Evolutionary conservation across 2,329 filamentous ascomycete species (phyloP).

Genomic region (Xylaria digitata): DNA sequence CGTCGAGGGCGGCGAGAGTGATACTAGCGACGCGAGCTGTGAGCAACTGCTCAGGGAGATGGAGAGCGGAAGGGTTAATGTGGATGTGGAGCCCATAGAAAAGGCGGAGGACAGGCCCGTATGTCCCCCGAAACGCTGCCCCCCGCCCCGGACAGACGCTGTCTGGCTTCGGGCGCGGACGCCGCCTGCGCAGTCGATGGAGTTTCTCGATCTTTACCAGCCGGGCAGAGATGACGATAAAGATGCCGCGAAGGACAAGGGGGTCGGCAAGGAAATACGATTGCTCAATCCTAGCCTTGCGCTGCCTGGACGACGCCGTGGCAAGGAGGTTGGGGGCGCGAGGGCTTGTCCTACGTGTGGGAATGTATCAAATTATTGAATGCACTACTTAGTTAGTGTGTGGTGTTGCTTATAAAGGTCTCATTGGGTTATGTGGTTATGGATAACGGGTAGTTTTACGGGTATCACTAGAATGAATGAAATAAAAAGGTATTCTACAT

Average conservation of each 20-base stretch:
- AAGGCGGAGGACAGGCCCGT: background rate
- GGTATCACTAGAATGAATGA: slow-evolving; percentile 14
- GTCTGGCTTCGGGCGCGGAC: slow-evolving; percentile 29
- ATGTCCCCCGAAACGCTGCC: background rate
- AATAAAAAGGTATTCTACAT: too few species aligned
- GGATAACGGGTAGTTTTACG: background rate
- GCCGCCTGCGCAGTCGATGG: slow-evolving; percentile 44
- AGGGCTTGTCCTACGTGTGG: slow-evolving; percentile 20
- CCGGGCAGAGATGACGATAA: background rate
- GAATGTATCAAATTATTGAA: background rate
- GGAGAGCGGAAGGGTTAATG: background rate
- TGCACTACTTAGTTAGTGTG: too few species aligned
- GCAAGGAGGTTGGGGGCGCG: slow-evolving; percentile 13
- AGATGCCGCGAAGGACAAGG: slow-evolving; percentile 16
- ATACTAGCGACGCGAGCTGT: slow-evolving; percentile 11
- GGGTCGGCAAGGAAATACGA: slow-evolving; percentile 26
- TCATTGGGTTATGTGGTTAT: background rate
- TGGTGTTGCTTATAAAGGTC: background rate
- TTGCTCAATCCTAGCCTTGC: slow-evolving; percentile 28
- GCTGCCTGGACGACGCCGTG: slow-evolving; percentile 23
- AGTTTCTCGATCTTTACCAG: slow-evolving; percentile 44
- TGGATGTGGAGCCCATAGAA: too few species aligned
- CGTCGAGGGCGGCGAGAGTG: slow-evolving; percentile 25
- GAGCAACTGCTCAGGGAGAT: background rate
- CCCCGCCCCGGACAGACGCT: slow-evolving; percentile 5